Percentiles rank a stretch among this genome's conserved stretches.
phyloP scores from a whole-genome alignment of 192 early-diverging fungal species.

The Pilobolus umbonatus region DNA sequence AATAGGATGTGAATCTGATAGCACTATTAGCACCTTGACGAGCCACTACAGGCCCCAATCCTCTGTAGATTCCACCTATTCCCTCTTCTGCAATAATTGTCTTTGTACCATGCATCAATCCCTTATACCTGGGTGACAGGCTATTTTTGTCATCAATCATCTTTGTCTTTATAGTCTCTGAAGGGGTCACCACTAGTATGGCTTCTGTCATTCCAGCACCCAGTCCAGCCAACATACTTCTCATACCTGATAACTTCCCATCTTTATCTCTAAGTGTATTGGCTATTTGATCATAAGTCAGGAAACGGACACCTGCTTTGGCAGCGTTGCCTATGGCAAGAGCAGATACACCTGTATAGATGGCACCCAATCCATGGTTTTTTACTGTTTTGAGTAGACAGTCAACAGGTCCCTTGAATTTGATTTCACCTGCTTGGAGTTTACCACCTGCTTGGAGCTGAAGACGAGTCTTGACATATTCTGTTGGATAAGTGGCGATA shows the following conservation, averaged over 20 bases:
- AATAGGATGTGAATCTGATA: conserved; percentile 86
- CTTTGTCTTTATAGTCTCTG: conserved; percentile 97
- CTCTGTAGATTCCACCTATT: conserved; percentile 81
- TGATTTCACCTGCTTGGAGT: conserved; percentile 32
- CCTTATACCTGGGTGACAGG: conserved; percentile 67
- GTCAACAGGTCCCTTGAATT: conserved; percentile 78
- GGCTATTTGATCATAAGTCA: conserved; percentile 86
- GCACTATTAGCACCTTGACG: conserved; percentile 95
- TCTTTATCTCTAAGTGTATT: conserved; percentile 60
- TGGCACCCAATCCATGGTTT: conserved; percentile 63
- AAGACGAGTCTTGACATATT: conserved; percentile 94
- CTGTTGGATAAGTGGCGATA: conserved; percentile 89
- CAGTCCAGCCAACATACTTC: conserved; percentile 74
- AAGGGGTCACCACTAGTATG: conserved; percentile 81
- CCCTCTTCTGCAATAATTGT: conserved; percentile 69
- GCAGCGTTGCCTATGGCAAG: conserved; percentile 88
- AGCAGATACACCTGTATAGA: conserved; percentile 88
- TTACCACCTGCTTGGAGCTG: conserved; percentile 73
- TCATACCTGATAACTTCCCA: conserved; percentile 62
- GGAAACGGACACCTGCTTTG: conserved; percentile 91
- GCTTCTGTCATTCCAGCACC: conserved; percentile 90
- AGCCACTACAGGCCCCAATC: conserved; percentile 86
- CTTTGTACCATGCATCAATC: conserved; percentile 68
- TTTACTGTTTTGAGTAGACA: conserved; percentile 68
- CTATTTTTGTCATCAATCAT: conserved; percentile 88